Evolutionary conservation across 2,329 filamentous ascomycete species (phyloP), one percentile per base, ranked within the genome.

Genomic region (Pseudovirgaria hyperparasitica): DNA sequence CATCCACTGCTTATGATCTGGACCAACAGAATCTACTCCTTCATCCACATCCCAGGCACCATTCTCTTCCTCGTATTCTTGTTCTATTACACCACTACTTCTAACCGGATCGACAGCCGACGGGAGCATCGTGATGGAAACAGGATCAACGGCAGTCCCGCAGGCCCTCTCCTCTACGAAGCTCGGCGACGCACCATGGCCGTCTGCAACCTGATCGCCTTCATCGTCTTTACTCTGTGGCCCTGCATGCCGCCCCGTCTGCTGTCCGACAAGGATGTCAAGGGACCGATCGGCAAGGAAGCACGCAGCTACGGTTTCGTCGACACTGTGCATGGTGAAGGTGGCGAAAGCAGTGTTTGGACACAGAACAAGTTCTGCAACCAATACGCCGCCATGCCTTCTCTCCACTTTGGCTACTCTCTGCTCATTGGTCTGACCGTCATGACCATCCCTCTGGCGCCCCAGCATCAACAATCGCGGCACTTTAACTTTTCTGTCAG

Each of bases 361-460:
- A 80, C 75, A 0, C 67, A 73, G 25, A 81, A 81, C 52, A 67
- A 63, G 34, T 82, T 81, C 50, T 81, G 75, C 52, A 82, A 82
- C 46, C 76, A 82, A 52, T 81, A 81, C 49, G 76, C 72, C 65
- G 77, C 77, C 6, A 82, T 82, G 77, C 77, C 77, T 1, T 78
- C 72, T 0, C 62, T 82, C 10, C 77, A 82, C 48, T 82, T 82
- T 43, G 77, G 77, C 3, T 82, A 82, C 55, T 76, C 74, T 4
- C 66, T 82, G 16, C 65, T 82, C 41, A 73, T 82, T 43, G 77
- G 77, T 6, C 53, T 82, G 9, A 82, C 76, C 4, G 64, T 82
- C 31, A 67, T 70, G 39, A 71, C 69, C 1, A 67, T 81, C 24
- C 77, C 77, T 2, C 57, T 81, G 1, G 54, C 64, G 7, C 60